phyloP scores from a whole-genome alignment of 495 filamentous ascomycete genomes.

The Penicillium arizonense region DNA sequence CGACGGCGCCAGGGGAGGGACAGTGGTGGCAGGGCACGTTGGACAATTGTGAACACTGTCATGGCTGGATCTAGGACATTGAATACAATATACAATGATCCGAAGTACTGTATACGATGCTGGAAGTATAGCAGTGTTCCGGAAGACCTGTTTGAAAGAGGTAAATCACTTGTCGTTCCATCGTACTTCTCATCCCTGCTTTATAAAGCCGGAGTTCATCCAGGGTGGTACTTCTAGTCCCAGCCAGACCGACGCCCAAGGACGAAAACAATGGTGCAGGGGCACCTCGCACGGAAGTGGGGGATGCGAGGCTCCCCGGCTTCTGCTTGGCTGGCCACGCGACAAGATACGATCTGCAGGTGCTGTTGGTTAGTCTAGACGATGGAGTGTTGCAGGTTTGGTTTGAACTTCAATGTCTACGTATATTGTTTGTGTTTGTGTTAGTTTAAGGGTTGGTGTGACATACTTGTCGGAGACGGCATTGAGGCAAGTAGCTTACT shows the following conservation, averaged over 20 bases:
- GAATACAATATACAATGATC: neutral
- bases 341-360: conserved; percentile 13
- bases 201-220: conserved; percentile 10
- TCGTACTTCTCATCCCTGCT: neutral
- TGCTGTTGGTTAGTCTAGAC: conserved; percentile 18
- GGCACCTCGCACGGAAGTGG: conserved; percentile 20
- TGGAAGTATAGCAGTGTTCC: neutral
- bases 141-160: neutral
- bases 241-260: conserved; percentile 9
- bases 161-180: neutral
- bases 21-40: conserved; percentile 24
- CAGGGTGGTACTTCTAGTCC: conserved; percentile 6
- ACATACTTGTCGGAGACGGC: neutral
- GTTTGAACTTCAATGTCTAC: conserved; percentile 20
- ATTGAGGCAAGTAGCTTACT: neutral
- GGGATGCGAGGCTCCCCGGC: conserved; percentile 14
- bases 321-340: conserved; percentile 27
- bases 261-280: conserved; percentile 22
- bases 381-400: conserved; percentile 17
- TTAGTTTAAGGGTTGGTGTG: neutral
- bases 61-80: conserved; percentile 13
- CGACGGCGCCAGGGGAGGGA: conserved; percentile 20
- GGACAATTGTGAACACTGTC: conserved; percentile 25
- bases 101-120: neutral
- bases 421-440: conserved; percentile 7